Evolutionary conservation across 1,284 basidiomycete genomes (phyloP), one percentile per base, ranked within the genome.

Genomic region (Cryptococcus sp.): DNA sequence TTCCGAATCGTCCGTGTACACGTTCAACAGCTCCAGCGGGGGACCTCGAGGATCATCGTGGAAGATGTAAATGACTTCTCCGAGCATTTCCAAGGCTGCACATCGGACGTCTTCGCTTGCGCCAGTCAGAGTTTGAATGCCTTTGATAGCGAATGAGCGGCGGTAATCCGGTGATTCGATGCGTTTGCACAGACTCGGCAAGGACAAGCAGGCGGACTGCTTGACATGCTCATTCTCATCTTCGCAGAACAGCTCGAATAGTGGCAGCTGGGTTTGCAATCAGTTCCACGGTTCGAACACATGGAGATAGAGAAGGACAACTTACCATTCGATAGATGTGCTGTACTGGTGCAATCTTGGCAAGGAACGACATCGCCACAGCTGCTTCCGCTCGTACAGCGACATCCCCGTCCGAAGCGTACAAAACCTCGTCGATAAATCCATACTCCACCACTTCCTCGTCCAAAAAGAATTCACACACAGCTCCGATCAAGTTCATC

Each of bases 351-450:
- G 92, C 87, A 39, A 89, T 85, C 78, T 94, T 94, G 17, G 91
- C 90, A 52, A 98, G 81, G 3, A 88, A 88, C 0, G 91, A 92
- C 22, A 98, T 82, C 1, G 93, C 91, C 62, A 92, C 89, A 0
- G 90, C 90, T 1, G 91, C 92, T 77, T 97, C 94, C 52, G 91
- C 85, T 64, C 94, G 83, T 10, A 96, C 91, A 83, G 89, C 90
- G 57, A 88, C 83, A 47, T 87, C 81, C 69, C 97, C 93, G 47
- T 82, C 82, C n/a, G 85, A 83, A 15, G 91, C 87, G 30, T 87
- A 83, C 63, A 89, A 84, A 2, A 98, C 85, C 75, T 96, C 92
- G 50, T 85, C 84, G 1, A 95, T 85, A 72, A 97, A 93, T 1
- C 79, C 78, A 49, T 85, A 83, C 15, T 76, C 72, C 54, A 87